These are phyloP conservation scores for Fagopyrum tataricum DNA, from an alignment of 148 eudicot species.

Conservation along the genomic window DNA sequence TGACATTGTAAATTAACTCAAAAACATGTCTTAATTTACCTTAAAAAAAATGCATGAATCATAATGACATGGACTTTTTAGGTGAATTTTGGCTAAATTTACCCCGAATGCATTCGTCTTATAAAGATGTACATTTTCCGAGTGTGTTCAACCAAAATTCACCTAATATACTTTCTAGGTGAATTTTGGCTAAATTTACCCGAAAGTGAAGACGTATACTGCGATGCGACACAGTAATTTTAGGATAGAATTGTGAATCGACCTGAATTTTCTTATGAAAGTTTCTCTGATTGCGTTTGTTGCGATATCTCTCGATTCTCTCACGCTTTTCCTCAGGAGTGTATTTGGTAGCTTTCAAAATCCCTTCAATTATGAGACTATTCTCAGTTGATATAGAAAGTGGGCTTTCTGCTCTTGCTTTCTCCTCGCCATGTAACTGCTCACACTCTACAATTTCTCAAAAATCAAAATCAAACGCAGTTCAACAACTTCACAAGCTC, in stretches of 20 bases:
- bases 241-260: background rate
- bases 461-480: background rate
- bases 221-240: too few species aligned
- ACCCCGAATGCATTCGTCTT: too few species aligned
- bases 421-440: slow-evolving; percentile 4
- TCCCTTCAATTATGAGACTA: slow-evolving; percentile 60
- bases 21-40: too few species aligned
- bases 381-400: slow-evolving; percentile 42
- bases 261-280: slow-evolving; percentile 97
- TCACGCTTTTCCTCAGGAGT: slow-evolving; percentile 85
- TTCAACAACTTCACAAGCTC: background rate
- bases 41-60: too few species aligned
- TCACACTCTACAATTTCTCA: slow-evolving; percentile 1
- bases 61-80: too few species aligned
- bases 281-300: slow-evolving; percentile 78
- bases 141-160: too few species aligned
- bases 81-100: too few species aligned
- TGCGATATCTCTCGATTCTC: slow-evolving; percentile 76
- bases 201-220: too few species aligned
- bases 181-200: too few species aligned
- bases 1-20: too few species aligned
- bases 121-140: too few species aligned
- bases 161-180: too few species aligned
- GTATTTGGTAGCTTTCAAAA: slow-evolving; percentile 64
- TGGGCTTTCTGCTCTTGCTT: slow-evolving; percentile 48